Base-by-base conservation (phyloP, 2,329 filamentous ascomycete genomes). In the Clathrospora elynae region DNA sequence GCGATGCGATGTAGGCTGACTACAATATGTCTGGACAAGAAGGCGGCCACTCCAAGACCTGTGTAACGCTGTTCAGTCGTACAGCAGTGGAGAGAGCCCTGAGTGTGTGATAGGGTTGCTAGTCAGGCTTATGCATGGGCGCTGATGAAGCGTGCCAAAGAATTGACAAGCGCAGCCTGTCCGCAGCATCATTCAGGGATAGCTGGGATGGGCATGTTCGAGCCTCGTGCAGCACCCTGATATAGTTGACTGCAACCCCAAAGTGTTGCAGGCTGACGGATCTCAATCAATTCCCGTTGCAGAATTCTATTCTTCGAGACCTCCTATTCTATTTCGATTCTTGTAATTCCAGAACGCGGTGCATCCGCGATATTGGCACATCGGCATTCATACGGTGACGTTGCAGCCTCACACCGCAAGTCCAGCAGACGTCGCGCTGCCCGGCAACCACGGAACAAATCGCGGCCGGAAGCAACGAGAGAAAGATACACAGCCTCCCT, bases 1-100 rank as follows among this genome's bases (percentile, higher is more conserved):
- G 59, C 59, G 56, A 61, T 60, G 51, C 51, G 48, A 53, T 38
- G 35, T 51, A 51, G 55, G 57, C 55, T 56, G 20, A 12, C 28
- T 32, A 38, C 19, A 30, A 13, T 12, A 20, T 18, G 20, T 33
- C 20, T 32, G 35, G n/a, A 10, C 17, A 36, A 24, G 12, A 20
- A 22, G n/a, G 35, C 35, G 28, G 35, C 25, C 25, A 16, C 11
- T 39, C 19, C 32, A 42, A 23, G 40, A 22, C 28, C 36, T 28
- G 42, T 32, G 42, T 39, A 42, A 46, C 32, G 28, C 26, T 30
- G 12, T 28, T 42, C 35, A 31, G 28, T 14, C 10, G 25, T 23
- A n/a, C 5, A n/a, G 6, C 25, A 32, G 32, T n/a, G 32, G 20
- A 16, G 33, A 11, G 14, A 19, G 24, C 9, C 8, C 28, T 38